phyloP scores from a whole-genome alignment of 257 asterid species.

The Nicotiana noctiflora region DNA sequence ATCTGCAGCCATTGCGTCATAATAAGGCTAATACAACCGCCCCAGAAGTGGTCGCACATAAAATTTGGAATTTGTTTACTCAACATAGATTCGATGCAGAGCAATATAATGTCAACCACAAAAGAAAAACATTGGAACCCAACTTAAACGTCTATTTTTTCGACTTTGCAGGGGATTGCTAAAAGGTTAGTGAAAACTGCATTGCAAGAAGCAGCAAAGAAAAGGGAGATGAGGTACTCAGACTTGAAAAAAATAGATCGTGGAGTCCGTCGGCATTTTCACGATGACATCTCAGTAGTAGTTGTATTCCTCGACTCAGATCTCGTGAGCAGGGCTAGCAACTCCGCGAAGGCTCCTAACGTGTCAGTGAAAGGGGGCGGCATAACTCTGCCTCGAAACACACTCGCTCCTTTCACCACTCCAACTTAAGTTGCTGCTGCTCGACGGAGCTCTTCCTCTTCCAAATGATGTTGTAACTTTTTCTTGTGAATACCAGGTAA shows the following conservation, averaged over 20 bases:
- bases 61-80: not conserved
- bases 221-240: constrained; percentile 88
- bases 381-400: constrained; percentile 33
- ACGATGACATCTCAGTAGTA: constrained; percentile 73
- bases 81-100: not conserved
- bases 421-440: constrained; percentile 22
- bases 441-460: constrained; percentile 19
- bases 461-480: constrained; percentile 19
- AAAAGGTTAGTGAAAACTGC: constrained; percentile 70
- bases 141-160: not conserved
- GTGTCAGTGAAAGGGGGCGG: constrained; percentile 68
- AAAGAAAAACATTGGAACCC: not conserved
- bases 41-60: not conserved
- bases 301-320: constrained; percentile 67
- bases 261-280: constrained; percentile 84
- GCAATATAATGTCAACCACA: not conserved
- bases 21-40: not conserved
- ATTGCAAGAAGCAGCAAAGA: constrained; percentile 79
- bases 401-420: constrained; percentile 47
- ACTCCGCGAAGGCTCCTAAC: constrained; percentile 31
- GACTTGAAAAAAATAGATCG: constrained; percentile 83
- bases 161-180: constrained; percentile 63
- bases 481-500: constrained; percentile 40
- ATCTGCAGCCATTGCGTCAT: not conserved
- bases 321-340: constrained; percentile 60